phyloP scores from a whole-genome alignment of 2,329 filamentous ascomycete species.

The Penicillium sp. region DNA sequence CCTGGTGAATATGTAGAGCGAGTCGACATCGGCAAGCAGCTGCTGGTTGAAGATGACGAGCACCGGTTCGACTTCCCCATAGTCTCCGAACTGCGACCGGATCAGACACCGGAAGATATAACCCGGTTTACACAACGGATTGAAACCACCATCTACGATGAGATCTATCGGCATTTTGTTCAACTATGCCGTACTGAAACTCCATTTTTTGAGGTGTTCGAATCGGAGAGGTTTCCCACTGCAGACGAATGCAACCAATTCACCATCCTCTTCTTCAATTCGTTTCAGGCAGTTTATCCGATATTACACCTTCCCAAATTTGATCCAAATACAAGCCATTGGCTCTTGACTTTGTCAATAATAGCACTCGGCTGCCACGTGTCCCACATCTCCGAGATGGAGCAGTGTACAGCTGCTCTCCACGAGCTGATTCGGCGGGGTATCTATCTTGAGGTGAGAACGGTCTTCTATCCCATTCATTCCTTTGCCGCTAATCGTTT shows the following conservation, averaged over 20 bases:
- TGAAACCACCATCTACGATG: conserved; percentile 25
- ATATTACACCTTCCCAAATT: conserved; percentile 40
- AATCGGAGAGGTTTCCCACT: conserved; percentile 29
- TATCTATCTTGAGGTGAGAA: conserved; percentile 33
- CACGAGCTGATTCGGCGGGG: conserved; percentile 43
- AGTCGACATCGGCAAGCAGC: conserved; percentile 6
- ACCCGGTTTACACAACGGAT: conserved; percentile 14
- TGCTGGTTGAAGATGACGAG: conserved; percentile 9
- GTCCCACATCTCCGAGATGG: conserved; percentile 23
- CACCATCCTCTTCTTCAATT: conserved; percentile 36
- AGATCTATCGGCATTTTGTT: conserved; percentile 29
- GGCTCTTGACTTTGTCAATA: conserved; percentile 40
- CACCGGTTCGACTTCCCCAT: conserved; percentile 24
- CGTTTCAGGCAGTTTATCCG: conserved; percentile 41
- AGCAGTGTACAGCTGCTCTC: conserved; percentile 33
- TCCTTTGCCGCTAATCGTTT: conserved; percentile 1
- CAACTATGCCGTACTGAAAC: conserved; percentile 30
- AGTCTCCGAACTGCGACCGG: conserved; percentile 14
- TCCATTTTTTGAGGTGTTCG: conserved; percentile 31
- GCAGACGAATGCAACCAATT: conserved; percentile 27
- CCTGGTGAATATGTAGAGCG: conserved; percentile 11
- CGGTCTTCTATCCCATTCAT: background rate
- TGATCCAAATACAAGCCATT: conserved; percentile 35
- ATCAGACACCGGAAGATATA: conserved; percentile 16
- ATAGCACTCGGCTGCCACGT: conserved; percentile 41